Evolutionary conservation across 148 eudicot genomes (phyloP).

Genomic region (Cornus kousa): DNA sequence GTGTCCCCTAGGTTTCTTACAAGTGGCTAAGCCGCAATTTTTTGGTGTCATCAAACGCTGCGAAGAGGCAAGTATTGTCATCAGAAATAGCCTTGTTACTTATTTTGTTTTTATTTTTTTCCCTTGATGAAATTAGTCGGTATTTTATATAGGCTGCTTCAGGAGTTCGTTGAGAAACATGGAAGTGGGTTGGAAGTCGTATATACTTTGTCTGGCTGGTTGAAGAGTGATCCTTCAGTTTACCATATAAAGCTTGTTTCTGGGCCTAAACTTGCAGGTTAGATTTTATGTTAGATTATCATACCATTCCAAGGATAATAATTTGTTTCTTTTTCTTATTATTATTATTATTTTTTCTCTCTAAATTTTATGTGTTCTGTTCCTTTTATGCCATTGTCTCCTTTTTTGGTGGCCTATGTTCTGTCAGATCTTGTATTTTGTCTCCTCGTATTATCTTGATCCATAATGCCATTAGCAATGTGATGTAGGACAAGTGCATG

Average conservation of each 20-base stretch:
- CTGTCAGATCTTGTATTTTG: not conserved
- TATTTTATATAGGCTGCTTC: conserved; percentile 62
- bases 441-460: not conserved
- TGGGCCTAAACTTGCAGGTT: conserved; percentile 76
- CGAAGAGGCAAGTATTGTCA: conserved; percentile 62
- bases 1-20: conserved; percentile 71
- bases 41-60: conserved; percentile 77
- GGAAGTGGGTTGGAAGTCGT: conserved; percentile 65
- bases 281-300: conserved; percentile 3
- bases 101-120: not conserved
- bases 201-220: conserved; percentile 84
- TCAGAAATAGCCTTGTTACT: conserved; percentile 1
- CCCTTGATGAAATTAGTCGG: conserved; percentile 3
- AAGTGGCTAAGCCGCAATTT: conserved; percentile 98
- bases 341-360: no score
- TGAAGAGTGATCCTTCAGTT: conserved; percentile 62
- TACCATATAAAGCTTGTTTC: conserved; percentile 80
- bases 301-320: not conserved
- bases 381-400: not conserved
- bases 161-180: conserved; percentile 67
- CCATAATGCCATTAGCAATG: not conserved
- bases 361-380: not conserved
- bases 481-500: no score
- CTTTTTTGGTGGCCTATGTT: not conserved
- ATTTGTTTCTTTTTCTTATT: not conserved